Base-by-base conservation (phyloP, 2,329 filamentous ascomycete genomes). In the Claviceps citrina region DNA sequence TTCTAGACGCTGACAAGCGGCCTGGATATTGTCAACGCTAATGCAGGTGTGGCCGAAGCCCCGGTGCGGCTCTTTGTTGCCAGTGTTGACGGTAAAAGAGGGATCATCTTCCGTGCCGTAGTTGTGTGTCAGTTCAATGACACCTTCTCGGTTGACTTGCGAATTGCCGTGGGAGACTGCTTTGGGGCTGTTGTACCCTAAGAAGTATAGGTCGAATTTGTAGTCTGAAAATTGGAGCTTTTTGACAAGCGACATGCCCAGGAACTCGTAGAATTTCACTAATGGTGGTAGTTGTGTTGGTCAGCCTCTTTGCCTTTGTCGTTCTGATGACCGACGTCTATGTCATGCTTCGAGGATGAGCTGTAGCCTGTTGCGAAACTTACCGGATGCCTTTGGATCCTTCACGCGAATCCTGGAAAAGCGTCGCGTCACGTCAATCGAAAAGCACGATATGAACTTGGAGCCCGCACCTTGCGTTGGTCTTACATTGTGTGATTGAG, bases 201-300 rank as follows among this genome's bases (percentile, higher is more conserved):
- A 71, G 65, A 96, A 96, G 69, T 96, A 96, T 22, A 95, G 76
- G 53, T 91, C 84, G 61, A 96, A 96, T 56, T 93, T 94, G 60
- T 76, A 76, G 44, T 94, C 86, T 12, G 87, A 82, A 55, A 85
- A 83, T 46, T 81, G 68, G 35, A 91, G 69, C 63, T 87, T 83
- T 54, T 84, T 77, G 60, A 96, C 73, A 46, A 86, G 63, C 55
- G 71, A 86, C 73, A 96, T 78, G 51, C 91, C 91, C 15, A 98
- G 73, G 60, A 85, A 83, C 57, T 94, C 80, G 63, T 96, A 98
- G 64, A 93, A 98, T 50, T 89, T 82, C 61, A 96, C 77, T 73
- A n/a, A n/a, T n/a, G n/a, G 56, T 55, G 28, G 28, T n/a, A n/a
- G 24, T 16, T 36, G 42, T 31, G 42, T 18, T 26, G 26, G n/a